A percentile compares a stretch with the other conserved stretches of the same genome.
phyloP scores from a whole-genome alignment of 1,284 basidiomycete species.

The Cutaneotrichosporon cavernicola region DNA sequence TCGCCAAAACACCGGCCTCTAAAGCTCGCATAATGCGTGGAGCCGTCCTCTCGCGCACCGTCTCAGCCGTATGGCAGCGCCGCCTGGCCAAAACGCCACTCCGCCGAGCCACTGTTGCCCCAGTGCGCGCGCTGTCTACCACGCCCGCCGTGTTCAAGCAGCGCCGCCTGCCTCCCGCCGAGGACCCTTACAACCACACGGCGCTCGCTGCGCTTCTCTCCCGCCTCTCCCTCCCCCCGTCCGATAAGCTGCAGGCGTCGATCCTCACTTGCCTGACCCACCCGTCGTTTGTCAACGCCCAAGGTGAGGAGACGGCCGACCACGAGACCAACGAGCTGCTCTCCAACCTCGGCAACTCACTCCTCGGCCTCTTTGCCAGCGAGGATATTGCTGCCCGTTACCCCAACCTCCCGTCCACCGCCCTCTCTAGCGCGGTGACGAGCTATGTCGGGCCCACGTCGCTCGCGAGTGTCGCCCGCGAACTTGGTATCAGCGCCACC shows the following conservation, averaged over 20 bases:
- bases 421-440: conserved; percentile 83
- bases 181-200: conserved; percentile 27
- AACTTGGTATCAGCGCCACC: conserved; percentile 58
- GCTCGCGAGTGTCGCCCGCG: conserved; percentile 76
- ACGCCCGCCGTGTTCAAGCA: conserved; percentile 15
- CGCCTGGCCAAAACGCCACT: conserved; percentile 32
- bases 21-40: background rate
- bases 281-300: conserved; percentile 62
- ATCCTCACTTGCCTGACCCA: conserved; percentile 62
- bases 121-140: conserved; percentile 13
- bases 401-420: conserved; percentile 86
- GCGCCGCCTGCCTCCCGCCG: conserved; percentile 6
- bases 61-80: conserved; percentile 30
- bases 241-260: conserved; percentile 32
- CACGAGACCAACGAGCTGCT: conserved; percentile 72
- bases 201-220: conserved; percentile 46
- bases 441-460: conserved; percentile 84
- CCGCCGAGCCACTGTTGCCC: conserved; percentile 1
- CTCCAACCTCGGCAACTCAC: conserved; percentile 76
- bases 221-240: conserved; percentile 42
- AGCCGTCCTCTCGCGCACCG: conserved; percentile 17
- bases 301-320: conserved; percentile 18
- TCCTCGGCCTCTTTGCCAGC: conserved; percentile 85
- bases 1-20: background rate
- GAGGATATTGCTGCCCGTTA: conserved; percentile 81